Evolutionary conservation across 2,329 filamentous ascomycete species (phyloP), one percentile per base, ranked within the genome.

Genomic region (Fusarium sp.): DNA sequence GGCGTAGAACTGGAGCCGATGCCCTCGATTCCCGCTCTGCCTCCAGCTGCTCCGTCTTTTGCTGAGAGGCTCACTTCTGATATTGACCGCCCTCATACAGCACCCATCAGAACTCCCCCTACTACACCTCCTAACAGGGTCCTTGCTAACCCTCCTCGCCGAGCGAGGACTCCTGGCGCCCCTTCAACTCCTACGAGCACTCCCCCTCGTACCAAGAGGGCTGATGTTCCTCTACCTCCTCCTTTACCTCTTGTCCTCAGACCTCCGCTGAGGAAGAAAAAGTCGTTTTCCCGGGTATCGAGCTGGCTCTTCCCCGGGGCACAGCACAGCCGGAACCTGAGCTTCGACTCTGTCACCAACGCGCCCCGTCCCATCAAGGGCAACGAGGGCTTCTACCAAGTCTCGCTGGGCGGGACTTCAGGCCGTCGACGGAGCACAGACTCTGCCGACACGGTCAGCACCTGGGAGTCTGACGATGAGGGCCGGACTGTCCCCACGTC

Each of bases 221-320:
- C 81, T 20, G 78, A 81, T 5, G 76, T 79, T 6, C 78, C 81
- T 1, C 81, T 85, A 1, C 84, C 86, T 3, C 87, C 87, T 1
- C 87, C 87, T 2, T 78, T 89, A 4, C 87, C 87, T 0, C 81
- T 89, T 23, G 83, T 87, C 14, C 81, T 88, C 61, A 84, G 85
- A n/a, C 87, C 87, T 7, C 86, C 86, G 2, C 75, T 90, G 66
- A 81, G 88, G 63, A 90, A 90, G 81, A 90, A 89, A 81, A 90
- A 90, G 74, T 89, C 87, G 0, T 90, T 90, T 74, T 87, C 87
- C 9, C 82, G 84, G 14, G 85, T 90, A 8, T 89, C 87, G 3
- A 83, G 77, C 69, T 90, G 87, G 87, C 80, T 90, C 25, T 87
- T 85, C 69, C 81, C 84, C 46, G 76, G 78, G 16, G 72, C 79